Percentiles rank a stretch among this genome's conserved stretches.
phyloP scores from a whole-genome alignment of 2,329 filamentous ascomycete genomes.

The Pseudogymnoascus sp. region DNA sequence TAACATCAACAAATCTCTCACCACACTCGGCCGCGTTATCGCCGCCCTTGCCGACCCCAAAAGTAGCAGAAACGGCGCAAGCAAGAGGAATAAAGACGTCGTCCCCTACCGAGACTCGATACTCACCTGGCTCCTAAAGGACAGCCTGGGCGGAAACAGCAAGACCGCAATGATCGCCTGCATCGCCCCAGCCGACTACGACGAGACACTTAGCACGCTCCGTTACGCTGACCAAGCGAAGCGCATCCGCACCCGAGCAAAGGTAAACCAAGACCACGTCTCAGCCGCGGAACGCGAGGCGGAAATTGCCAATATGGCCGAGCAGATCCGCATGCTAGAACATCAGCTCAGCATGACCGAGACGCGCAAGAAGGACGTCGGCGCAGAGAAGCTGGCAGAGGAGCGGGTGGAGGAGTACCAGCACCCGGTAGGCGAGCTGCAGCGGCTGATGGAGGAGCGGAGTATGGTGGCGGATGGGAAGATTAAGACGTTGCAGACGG shows the following conservation, averaged over 20 bases:
- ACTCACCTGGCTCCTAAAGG: constrained; percentile 81
- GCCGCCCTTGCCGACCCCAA: constrained; percentile 74
- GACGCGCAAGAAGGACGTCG: constrained; percentile 62
- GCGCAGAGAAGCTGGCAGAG: constrained; percentile 61
- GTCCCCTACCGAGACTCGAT: constrained; percentile 92
- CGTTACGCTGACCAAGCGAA: constrained; percentile 98
- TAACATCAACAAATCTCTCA: constrained; percentile 98
- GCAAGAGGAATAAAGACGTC: constrained; percentile 61
- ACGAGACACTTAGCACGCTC: constrained; percentile 91
- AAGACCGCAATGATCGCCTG: constrained; percentile 99
- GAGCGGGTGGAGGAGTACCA: constrained; percentile 93
- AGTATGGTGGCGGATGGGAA: constrained; percentile 87
- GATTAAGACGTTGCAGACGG: constrained; percentile 79
- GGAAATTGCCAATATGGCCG: constrained; percentile 89
- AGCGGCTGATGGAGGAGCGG: constrained; percentile 92
- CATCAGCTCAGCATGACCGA: constrained; percentile 66
- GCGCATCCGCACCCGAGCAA: constrained; percentile 86
- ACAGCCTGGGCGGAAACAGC: constrained; percentile 90
- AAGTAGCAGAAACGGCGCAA: constrained; percentile 44
- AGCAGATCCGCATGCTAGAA: constrained; percentile 73
- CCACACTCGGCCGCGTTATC: constrained; percentile 91
- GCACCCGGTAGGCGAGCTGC: constrained; percentile 79
- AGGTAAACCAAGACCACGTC: constrained; percentile 93
- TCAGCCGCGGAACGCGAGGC: constrained; percentile 89
- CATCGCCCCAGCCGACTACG: constrained; percentile 91